Evolutionary conservation across 208 protist species (phyloP).

Genomic region (Phytomonas francai): DNA sequence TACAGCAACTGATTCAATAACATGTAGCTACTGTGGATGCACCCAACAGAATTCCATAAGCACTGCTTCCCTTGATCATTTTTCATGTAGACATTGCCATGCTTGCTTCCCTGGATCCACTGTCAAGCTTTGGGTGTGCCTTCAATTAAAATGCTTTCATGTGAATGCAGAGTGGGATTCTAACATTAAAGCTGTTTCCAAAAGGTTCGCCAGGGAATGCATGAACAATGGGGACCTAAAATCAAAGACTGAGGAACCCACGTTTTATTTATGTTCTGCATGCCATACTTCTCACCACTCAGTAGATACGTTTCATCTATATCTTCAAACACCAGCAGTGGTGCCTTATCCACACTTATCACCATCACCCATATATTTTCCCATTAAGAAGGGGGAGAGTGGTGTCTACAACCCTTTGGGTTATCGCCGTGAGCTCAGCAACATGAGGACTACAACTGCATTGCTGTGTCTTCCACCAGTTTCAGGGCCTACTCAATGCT

Average conservation of each 20-base stretch:
- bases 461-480: neutral
- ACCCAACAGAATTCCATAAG: neutral
- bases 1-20: neutral
- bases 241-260: neutral
- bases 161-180: slow-evolving; percentile 21
- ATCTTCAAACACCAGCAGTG: neutral
- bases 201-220: neutral
- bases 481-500: neutral
- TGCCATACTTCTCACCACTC: slow-evolving; percentile 14
- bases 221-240: neutral
- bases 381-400: neutral
- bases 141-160: slow-evolving; percentile 48
- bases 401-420: neutral
- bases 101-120: neutral
- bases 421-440: neutral
- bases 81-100: slow-evolving; percentile 1
- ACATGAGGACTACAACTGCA: neutral
- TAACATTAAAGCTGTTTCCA: neutral
- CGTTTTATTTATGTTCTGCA: slow-evolving; percentile 12
- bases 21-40: neutral
- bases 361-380: neutral
- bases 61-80: neutral
- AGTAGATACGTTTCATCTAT: slow-evolving; percentile 12
- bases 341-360: neutral
- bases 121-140: slow-evolving; percentile 43